Conservation (phyloP, 805 yeast genomes). For the Candida krabiensis region DNA sequence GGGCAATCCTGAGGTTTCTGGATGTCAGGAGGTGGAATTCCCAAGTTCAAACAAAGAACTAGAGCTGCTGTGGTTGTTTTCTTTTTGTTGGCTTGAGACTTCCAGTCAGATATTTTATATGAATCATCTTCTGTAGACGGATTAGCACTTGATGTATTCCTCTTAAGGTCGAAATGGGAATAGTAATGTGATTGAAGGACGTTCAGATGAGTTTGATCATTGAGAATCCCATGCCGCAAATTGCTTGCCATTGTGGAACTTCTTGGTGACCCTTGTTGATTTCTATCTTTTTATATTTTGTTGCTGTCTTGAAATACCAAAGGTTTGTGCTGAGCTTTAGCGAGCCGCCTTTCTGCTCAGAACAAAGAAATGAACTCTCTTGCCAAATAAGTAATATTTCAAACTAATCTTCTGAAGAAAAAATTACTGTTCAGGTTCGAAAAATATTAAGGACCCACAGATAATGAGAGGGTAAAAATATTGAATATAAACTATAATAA, state of each 20-base stretch:
- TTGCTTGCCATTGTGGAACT: conserved; percentile 17
- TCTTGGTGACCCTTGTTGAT: too few species aligned
- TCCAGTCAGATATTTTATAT: conserved; percentile 86
- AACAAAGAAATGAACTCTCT: too few species aligned
- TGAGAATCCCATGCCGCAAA: conserved; percentile 33
- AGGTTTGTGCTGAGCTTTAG: too few species aligned
- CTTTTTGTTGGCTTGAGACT: conserved; percentile 83
- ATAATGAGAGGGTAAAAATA: too few species aligned
- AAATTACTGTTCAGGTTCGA: too few species aligned
- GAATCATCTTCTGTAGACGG: conserved; percentile 61
- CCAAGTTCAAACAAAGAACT: conserved; percentile 84
- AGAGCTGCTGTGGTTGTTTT: conserved; percentile 93
- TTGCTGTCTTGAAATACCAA: too few species aligned
- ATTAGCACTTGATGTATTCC: conserved; percentile 87
- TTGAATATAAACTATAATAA: too few species aligned
- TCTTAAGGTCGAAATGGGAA: conserved; percentile 81
- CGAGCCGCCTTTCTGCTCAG: too few species aligned
- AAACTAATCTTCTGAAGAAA: too few species aligned
- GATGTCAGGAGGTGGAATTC: conserved; percentile 97
- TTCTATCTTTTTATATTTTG: too few species aligned
- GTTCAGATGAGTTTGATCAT: conserved; percentile 30
- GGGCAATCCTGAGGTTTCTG: conserved; percentile 93
- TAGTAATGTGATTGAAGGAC: conserved; percentile 32
- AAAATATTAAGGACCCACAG: too few species aligned
- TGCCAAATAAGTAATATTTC: too few species aligned